phyloP scores from a whole-genome alignment of 306 rosid species.

The Corylus avellana region DNA sequence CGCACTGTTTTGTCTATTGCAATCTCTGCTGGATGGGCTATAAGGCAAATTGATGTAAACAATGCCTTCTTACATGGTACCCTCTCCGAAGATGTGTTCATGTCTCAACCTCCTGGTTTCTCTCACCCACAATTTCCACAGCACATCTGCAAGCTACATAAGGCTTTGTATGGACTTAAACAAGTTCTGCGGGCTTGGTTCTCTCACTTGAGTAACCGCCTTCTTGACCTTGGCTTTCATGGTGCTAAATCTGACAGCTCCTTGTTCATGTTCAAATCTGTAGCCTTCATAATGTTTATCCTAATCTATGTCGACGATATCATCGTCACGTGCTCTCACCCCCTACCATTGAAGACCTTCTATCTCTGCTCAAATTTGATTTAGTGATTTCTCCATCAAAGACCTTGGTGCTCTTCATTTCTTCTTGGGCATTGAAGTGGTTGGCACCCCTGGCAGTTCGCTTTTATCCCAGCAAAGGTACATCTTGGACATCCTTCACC shows the following conservation, averaged over 20 bases:
- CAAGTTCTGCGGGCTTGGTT: background rate
- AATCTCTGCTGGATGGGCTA: background rate
- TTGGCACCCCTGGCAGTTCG: background rate
- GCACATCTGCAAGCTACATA: background rate
- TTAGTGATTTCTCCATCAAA: background rate
- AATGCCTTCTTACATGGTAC: background rate
- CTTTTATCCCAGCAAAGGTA: too few relatives aligned
- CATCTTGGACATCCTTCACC: background rate
- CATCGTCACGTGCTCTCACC: background rate
- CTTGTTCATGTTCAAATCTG: background rate
- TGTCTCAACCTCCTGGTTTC: background rate
- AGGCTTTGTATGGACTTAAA: background rate
- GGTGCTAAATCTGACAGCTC: background rate
- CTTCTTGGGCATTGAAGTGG: too few relatives aligned
- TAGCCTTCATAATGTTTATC: background rate
- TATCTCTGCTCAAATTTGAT: background rate
- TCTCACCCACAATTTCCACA: background rate
- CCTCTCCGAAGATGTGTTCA: background rate
- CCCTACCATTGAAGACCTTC: rapidly evolving
- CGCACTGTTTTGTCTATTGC: background rate
- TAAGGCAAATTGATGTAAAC: background rate
- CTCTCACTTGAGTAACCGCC: background rate
- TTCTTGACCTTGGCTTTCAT: background rate
- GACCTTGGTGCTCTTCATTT: background rate
- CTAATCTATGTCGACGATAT: background rate